These are phyloP conservation scores for Wickerhamiella pararugosa DNA, from an alignment of 1,139 yeast species.

Conservation along the genomic window DNA sequence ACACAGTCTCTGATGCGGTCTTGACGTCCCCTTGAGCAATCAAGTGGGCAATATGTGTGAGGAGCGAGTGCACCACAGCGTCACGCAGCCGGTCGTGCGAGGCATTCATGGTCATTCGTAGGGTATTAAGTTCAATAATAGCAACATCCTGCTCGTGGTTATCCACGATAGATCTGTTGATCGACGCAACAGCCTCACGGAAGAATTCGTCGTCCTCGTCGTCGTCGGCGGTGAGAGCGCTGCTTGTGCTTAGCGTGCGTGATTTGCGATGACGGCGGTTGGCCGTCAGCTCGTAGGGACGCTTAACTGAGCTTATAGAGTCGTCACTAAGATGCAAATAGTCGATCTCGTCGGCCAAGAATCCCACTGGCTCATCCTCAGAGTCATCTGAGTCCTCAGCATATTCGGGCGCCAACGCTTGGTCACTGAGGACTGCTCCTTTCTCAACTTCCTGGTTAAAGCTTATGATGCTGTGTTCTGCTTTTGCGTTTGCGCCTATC, in stretches of 20 bases:
- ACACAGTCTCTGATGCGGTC: conserved; percentile 61
- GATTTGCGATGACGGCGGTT: conserved; percentile 10
- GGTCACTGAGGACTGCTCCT: not conserved
- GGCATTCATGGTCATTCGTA: conserved; percentile 95
- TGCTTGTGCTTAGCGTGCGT: conserved; percentile 13
- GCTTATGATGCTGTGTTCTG: conserved; percentile 19
- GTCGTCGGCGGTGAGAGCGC: conserved; percentile 13
- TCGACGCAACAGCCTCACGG: conserved; percentile 85
- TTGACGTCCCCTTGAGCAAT: conserved; percentile 58
- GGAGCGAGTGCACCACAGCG: conserved; percentile 63
- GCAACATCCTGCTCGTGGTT: conserved; percentile 92
- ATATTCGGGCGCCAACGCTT: conserved; percentile 17
- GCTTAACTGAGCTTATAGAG: conserved; percentile 33
- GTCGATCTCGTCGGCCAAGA: conserved; percentile 35
- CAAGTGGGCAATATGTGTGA: conserved; percentile 53
- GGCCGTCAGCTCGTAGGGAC: conserved; percentile 8
- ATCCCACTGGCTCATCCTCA: conserved; percentile 10
- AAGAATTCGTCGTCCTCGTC: conserved; percentile 72
- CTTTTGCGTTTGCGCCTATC: conserved; percentile 35
- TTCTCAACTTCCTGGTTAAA: conserved; percentile 18
- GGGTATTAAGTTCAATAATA: conserved; percentile 73
- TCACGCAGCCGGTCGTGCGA: conserved; percentile 81
- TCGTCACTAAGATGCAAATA: conserved; percentile 62
- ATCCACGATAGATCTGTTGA: conserved; percentile 78
- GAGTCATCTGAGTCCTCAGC: conserved; percentile 16